Percentiles rank a stretch among this genome's conserved stretches.
These are phyloP conservation scores for Oryza meridionalis DNA, from an alignment of 176 grass and related monocot genomes.

Conservation along the genomic window DNA sequence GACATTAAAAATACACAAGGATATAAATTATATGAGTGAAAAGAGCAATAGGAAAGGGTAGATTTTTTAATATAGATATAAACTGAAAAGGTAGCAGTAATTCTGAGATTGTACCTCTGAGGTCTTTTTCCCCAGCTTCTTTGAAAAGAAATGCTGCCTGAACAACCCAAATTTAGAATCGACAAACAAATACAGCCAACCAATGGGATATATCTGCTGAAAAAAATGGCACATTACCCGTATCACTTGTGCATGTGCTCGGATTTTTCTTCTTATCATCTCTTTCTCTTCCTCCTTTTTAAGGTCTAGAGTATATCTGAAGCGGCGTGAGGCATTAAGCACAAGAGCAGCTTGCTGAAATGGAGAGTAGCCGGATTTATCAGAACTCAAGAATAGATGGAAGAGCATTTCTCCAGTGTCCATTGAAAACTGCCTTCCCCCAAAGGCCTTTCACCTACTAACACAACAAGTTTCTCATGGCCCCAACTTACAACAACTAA, in stretches of 20 bases:
- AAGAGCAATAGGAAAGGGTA: constrained; percentile 33
- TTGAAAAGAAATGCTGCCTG: constrained; percentile 93
- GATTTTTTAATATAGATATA: constrained; percentile 16
- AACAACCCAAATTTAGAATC: constrained; percentile 54
- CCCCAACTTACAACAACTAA: background rate
- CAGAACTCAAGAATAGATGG: constrained; percentile 34
- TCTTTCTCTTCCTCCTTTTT: constrained; percentile 85
- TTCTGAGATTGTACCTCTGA: constrained; percentile 42
- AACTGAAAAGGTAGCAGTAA: constrained; percentile 15
- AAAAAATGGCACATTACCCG: constrained; percentile 52
- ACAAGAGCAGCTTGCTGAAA: constrained; percentile 86
- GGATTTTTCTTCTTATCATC: constrained; percentile 67
- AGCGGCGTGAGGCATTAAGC: constrained; percentile 80
- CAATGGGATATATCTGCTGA: constrained; percentile 6
- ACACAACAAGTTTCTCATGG: constrained; percentile 7
- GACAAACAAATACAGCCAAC: background rate
- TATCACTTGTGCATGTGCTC: constrained; percentile 81
- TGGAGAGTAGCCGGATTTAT: constrained; percentile 29
- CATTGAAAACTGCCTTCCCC: background rate
- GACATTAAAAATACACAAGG: constrained; percentile 50
- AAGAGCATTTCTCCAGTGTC: background rate
- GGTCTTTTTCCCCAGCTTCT: constrained; percentile 76
- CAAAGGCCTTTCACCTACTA: background rate
- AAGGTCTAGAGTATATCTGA: constrained; percentile 87
- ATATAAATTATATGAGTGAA: constrained; percentile 46